Evolutionary conservation across 2,329 filamentous ascomycete species (phyloP), one percentile per base, ranked within the genome.

Genomic region (Apiospora hydei): DNA sequence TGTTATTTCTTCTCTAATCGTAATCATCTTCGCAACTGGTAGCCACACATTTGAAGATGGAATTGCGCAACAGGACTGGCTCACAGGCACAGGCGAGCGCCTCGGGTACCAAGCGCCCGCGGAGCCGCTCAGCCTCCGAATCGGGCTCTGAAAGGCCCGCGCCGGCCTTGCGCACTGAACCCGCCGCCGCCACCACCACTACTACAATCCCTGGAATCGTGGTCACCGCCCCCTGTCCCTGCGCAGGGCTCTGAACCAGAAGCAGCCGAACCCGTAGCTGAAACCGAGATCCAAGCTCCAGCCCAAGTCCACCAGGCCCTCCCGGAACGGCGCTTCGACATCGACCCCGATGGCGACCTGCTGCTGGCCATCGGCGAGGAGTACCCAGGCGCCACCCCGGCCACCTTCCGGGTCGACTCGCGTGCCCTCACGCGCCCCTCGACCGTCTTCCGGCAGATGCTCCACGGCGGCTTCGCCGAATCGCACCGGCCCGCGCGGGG

Each of bases 401-500:
- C 71, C 41, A 66, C 67, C 1, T 80, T 76, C 34, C 41, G 74
- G 2, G 78, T 79, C 3, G 78, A 76, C 67, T 77, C 78, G 11
- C 74, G 71, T 14, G 71, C 77, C 0, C 70, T 79, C 1, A 74
- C 76, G 2, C 73, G 78, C 18, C 75, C 75, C 16, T 80, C 77
- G 2, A 73, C 72, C 1, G 73, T 78, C 2, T 77, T 74, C 70
- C 79, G 77, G 67, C 69, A 24, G 1, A 73, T 80, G 64, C 73
- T 80, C 10, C 76, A 76, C 11, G 78, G 78, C 10, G 74, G 72
- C 6, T 78, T 77, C 38, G 71, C 72, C 1, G 77, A 80, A 30
- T 24, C 67, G 21, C 46, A 53, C 16, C 44, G 47, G 8, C 67
- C 46, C 0, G 71, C 5, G 21, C 44, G 44, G 46, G 69, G 64